Base-by-base conservation (phyloP, 345 rosid genomes). In the Rubroshorea leprosula region DNA sequence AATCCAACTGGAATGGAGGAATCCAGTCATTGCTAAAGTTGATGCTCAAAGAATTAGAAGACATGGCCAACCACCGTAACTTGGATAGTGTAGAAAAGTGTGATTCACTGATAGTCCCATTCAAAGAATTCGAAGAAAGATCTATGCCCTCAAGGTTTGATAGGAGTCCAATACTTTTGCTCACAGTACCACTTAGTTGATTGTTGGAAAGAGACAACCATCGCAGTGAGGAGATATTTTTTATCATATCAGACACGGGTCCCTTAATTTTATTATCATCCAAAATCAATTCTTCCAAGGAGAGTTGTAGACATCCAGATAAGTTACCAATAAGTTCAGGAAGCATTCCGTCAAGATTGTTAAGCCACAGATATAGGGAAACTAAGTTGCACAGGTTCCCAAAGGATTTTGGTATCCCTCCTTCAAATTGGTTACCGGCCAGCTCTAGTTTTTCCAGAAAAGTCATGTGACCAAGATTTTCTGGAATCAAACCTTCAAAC, bases 211-310 rank as follows among this genome's bases (percentile, higher is more conserved):
- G 5, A 29, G 4, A 4, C 9, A 29, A 29, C 44, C 22, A 16
- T 51, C 60, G 17, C 22, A 7, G 25, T 4, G 21, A 17, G 18
- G 46, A 51, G 51, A 66, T 4, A 20, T 8, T 25, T 41, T 51
- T 54, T 21, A 66, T n/a, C 9, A 4, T 4, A 16, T 61, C 27
- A 0, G 72, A 64, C 38, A 54, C 19, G 1, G 13, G 12, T 16
- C 71, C 71, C 1, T 20, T 26, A 18, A 72, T 24, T 23, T 38
- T 4, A 50, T 72, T 72, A 12, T 2, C 1, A 20, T 4, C 22
- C 15, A 72, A 54, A 23, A 9, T 17, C 56, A 72, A 24, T 20
- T 0, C 29, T 23, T 58, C 48, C 19, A 72, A 41, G 16, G 68
- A 29, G 12, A 23, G 10, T 17, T 43, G 11, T 14, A 39, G 4